Conservation (phyloP, 495 filamentous ascomycete species). For the Lindgomyces ingoldianus region DNA sequence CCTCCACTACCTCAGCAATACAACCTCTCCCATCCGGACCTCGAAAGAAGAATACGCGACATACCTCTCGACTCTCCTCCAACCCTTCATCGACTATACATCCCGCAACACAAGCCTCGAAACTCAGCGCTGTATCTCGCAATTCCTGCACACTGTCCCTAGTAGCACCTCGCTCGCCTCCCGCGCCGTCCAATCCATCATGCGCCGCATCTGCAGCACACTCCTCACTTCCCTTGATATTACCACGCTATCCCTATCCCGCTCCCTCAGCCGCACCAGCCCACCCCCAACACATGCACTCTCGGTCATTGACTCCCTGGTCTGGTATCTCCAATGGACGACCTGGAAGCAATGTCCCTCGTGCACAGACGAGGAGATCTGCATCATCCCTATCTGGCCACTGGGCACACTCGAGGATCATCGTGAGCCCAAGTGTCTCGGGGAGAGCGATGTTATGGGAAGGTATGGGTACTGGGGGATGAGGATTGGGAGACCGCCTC, state of each 20-base stretch:
- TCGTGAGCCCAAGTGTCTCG: constrained; percentile 53
- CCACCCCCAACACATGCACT: constrained; percentile 8
- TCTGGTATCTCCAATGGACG: constrained; percentile 59
- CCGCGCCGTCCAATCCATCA: constrained; percentile 52
- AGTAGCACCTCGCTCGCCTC: constrained; percentile 34
- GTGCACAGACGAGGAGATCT: constrained; percentile 61
- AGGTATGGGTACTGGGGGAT: constrained; percentile 26
- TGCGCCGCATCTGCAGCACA: constrained; percentile 53
- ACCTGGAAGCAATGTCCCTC: constrained; percentile 62
- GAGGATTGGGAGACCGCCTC: constrained; percentile 1
- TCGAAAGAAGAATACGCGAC: constrained; percentile 43
- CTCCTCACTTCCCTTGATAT: constrained; percentile 48
- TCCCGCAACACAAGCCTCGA: constrained; percentile 45
- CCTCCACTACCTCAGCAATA: constrained; percentile 50
- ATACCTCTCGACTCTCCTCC: constrained; percentile 52
- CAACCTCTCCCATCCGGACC: constrained; percentile 43
- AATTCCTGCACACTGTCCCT: constrained; percentile 48
- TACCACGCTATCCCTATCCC: constrained; percentile 5
- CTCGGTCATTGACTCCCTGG: constrained; percentile 45
- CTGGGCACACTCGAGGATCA: constrained; percentile 58
- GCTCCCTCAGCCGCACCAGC: background rate
- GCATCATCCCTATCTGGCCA: constrained; percentile 69
- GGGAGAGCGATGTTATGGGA: background rate
- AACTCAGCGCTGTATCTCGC: constrained; percentile 51
- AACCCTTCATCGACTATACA: constrained; percentile 55